These are phyloP conservation scores for Termitomyces eurrhizus DNA, from an alignment of 768 basidiomycete species.

Conservation along the genomic window DNA sequence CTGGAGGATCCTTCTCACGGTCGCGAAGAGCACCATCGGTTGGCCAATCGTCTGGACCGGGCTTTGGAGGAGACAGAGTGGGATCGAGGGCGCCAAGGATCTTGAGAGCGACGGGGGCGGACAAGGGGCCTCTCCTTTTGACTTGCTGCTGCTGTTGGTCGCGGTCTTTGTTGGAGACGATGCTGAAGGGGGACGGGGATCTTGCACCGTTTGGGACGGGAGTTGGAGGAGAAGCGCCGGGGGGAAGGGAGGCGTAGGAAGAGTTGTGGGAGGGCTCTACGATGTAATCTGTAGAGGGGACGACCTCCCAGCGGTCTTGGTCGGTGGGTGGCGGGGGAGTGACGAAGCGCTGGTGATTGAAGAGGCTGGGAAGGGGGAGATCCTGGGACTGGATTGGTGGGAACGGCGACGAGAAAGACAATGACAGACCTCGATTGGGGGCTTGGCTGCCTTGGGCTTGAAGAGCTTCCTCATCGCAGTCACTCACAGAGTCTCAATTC, in stretches of 20 bases:
- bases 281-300: conserved; percentile 25
- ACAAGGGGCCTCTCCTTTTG: conserved; percentile 19
- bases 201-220: conserved; percentile 34
- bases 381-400: conserved; percentile 15
- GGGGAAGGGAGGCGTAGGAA: conserved; percentile 46
- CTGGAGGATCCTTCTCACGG: conserved; percentile 22
- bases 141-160: conserved; percentile 18
- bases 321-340: conserved; percentile 21
- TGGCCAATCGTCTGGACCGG: conserved; percentile 30
- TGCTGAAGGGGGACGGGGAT: conserved; percentile 45
- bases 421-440: conserved; percentile 25
- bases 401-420: background rate
- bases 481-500: conserved; percentile 1
- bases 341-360: conserved; percentile 29
- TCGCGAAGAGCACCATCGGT: conserved; percentile 29
- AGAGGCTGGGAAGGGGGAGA: conserved; percentile 25
- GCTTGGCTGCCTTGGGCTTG: conserved; percentile 37
- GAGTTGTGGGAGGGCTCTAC: conserved; percentile 41
- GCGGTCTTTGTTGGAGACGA: conserved; percentile 23
- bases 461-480: conserved; percentile 8
- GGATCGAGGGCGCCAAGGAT: conserved; percentile 66
- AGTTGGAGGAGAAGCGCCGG: conserved; percentile 37
- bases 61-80: conserved; percentile 24
- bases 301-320: conserved; percentile 47
- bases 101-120: conserved; percentile 39